These are phyloP conservation scores for Lactarius sp. DNA, from an alignment of 768 basidiomycete species.

Conservation along the genomic window DNA sequence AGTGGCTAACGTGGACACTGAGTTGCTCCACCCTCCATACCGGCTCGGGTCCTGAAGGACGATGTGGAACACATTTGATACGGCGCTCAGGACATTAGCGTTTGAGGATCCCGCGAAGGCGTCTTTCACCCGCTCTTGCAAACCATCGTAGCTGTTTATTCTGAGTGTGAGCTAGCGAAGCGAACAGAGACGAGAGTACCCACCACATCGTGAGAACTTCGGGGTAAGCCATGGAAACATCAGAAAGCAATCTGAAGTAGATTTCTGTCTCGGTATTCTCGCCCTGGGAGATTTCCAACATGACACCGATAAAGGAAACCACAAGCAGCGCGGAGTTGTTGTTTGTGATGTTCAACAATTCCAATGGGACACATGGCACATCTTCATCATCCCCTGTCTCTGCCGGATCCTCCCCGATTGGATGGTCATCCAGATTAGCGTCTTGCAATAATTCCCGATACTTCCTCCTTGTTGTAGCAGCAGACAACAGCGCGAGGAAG, in stretches of 20 bases:
- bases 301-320: conserved; percentile 69
- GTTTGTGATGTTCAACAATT: conserved; percentile 59
- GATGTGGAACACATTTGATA: conserved; percentile 71
- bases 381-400: conserved; percentile 35
- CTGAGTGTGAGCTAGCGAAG: conserved; percentile 1
- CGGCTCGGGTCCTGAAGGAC: conserved; percentile 53
- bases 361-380: conserved; percentile 50
- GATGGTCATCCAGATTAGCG: conserved; percentile 49
- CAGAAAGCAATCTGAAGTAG: conserved; percentile 68
- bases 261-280: conserved; percentile 82
- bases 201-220: conserved; percentile 71
- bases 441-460: conserved; percentile 62
- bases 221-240: conserved; percentile 62
- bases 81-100: conserved; percentile 60
- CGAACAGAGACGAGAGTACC: conserved; percentile 29
- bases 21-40: conserved; percentile 42
- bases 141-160: conserved; percentile 56
- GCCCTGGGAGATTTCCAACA: conserved; percentile 69
- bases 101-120: conserved; percentile 69
- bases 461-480: conserved; percentile 51
- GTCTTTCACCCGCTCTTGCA: conserved; percentile 72
- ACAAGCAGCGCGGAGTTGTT: conserved; percentile 62
- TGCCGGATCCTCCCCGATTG: conserved; percentile 42
- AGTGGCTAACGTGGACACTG: conserved; percentile 60
- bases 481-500: conserved; percentile 72